Conservation (phyloP, 805 yeast species). For the Sporopachydermia lactativora region DNA sequence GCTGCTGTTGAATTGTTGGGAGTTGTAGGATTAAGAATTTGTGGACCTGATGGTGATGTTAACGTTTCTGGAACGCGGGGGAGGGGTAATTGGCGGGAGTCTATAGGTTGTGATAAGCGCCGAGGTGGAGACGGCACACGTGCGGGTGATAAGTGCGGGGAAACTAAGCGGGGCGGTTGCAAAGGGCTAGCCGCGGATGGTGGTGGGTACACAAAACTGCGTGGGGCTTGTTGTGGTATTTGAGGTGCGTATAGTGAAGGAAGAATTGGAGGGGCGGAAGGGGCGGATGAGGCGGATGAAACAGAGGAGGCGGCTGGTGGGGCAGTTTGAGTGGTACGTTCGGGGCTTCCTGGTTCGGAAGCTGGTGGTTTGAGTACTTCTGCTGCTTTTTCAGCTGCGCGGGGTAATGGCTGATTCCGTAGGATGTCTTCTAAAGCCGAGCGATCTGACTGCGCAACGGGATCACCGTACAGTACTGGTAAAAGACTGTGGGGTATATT, state of each 20-base stretch:
- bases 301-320: too few relatives aligned
- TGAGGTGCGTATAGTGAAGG: background rate
- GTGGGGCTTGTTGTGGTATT: background rate
- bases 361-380: too few relatives aligned
- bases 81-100: too few relatives aligned
- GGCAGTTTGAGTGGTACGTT: too few relatives aligned
- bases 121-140: too few relatives aligned
- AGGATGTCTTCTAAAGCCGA: conserved; percentile 6
- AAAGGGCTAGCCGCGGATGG: conserved; percentile 2
- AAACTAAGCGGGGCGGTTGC: conserved; percentile 3
- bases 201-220: background rate
- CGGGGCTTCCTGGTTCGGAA: too few relatives aligned
- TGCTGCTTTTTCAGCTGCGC: conserved; percentile 2
- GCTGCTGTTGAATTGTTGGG: background rate
- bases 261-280: background rate
- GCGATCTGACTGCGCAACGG: conserved; percentile 12
- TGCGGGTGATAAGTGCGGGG: conserved; percentile 4
- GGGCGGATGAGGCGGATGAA: background rate
- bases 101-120: too few relatives aligned
- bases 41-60: conserved; percentile 3
- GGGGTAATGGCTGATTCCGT: background rate
- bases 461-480: conserved; percentile 39
- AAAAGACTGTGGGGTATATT: conserved; percentile 54
- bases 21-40: conserved; percentile 2
- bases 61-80: conserved; percentile 5